Percentiles rank a stretch among this genome's conserved stretches.
Conservation (phyloP, 2,329 filamentous ascomycete genomes). For the Colletotrichum tropicale region DNA sequence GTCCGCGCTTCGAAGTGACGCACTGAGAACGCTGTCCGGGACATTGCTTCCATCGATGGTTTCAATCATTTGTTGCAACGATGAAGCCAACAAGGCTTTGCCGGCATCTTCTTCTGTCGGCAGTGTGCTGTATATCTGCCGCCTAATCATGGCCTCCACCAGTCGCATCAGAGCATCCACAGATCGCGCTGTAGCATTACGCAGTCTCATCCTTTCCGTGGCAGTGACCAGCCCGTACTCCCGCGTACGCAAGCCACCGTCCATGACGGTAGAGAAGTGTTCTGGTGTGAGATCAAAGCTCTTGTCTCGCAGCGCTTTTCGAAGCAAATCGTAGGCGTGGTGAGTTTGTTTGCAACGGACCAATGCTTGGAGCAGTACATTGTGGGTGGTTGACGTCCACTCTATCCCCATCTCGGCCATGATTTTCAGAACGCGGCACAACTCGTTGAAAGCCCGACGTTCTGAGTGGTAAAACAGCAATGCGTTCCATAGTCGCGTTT, state of each 20-base stretch:
- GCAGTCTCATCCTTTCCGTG: conserved; percentile 47
- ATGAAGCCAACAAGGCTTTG: conserved; percentile 30
- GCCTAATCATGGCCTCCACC: conserved; percentile 40
- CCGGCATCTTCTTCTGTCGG: conserved; percentile 22
- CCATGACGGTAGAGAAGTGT: conserved; percentile 60
- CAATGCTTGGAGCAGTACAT: conserved; percentile 53
- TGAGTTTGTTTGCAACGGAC: conserved; percentile 53
- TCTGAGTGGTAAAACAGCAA: conserved; percentile 73
- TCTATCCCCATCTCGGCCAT: conserved; percentile 53
- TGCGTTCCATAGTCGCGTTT: conserved; percentile 78
- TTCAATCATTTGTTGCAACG: conserved; percentile 26
- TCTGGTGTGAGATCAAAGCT: conserved; percentile 50
- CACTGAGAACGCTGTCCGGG: neutral
- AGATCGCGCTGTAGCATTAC: conserved; percentile 44
- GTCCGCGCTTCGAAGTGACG: neutral
- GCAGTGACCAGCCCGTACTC: conserved; percentile 46
- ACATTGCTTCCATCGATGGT: neutral
- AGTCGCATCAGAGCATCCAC: conserved; percentile 47
- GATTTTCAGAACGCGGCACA: conserved; percentile 50
- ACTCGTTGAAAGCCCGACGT: conserved; percentile 55
- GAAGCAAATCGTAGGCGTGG: conserved; percentile 53
- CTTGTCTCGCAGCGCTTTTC: conserved; percentile 44
- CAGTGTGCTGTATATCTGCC: conserved; percentile 15
- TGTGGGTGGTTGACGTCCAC: conserved; percentile 56
- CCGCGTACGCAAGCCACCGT: conserved; percentile 49